A percentile compares a stretch with the other conserved stretches of the same genome.
phyloP scores from a whole-genome alignment of 345 rosid genomes.

The Eucalyptus lansdowneana region DNA sequence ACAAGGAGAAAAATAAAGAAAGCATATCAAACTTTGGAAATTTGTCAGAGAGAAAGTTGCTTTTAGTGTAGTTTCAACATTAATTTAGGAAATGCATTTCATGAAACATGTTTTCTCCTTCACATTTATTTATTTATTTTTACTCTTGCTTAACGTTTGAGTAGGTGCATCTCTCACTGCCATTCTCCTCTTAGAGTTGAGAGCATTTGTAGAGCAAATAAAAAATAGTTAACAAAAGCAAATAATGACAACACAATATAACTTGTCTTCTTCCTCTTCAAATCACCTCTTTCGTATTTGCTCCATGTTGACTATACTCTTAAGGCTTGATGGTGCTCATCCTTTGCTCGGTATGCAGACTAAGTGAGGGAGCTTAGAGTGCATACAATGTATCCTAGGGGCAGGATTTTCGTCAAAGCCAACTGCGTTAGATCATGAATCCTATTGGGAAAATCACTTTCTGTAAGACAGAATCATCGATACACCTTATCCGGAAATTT shows the following conservation, averaged over 20 bases:
- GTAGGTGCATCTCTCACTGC: not conserved
- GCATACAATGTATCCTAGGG: not conserved
- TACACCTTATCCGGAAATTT: no score
- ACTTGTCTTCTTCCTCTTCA: not conserved
- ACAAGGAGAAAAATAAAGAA: no score
- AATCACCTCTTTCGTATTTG: not conserved
- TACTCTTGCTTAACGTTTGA: not conserved
- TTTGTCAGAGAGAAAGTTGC: no score
- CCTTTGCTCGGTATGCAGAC: not conserved
- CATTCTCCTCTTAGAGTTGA: no score
- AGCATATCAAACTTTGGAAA: no score
- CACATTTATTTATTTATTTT: not conserved
- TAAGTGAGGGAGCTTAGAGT: not conserved
- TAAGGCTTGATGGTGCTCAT: not conserved
- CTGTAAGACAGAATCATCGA: no score
- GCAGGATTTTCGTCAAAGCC: not conserved
- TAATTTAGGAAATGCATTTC: not conserved
- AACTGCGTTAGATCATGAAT: not conserved
- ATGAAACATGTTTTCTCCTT: not conserved
- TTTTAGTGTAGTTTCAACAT: no score
- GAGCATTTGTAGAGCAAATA: no score
- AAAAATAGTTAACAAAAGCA: no score
- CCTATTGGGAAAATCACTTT: no score
- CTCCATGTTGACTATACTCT: not conserved
- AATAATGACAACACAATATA: no score